These are phyloP conservation scores for Chrysanthemum seticuspe DNA, from an alignment of 129 eudicot species.

Conservation along the genomic window DNA sequence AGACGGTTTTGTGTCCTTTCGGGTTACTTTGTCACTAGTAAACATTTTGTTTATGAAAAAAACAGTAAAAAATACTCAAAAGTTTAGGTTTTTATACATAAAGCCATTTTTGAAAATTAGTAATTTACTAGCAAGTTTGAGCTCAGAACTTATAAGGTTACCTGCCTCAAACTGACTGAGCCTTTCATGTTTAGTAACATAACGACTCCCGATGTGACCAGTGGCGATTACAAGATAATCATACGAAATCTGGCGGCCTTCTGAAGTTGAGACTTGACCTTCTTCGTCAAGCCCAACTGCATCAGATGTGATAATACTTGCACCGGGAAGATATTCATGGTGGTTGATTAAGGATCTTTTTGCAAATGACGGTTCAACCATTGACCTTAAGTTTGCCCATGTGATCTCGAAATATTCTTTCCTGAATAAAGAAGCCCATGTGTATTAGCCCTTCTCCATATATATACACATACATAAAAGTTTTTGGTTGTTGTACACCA, in stretches of 20 bases:
- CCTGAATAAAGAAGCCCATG: conserved; percentile 28
- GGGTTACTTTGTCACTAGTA: no score
- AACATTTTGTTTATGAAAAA: no score
- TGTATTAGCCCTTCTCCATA: no score
- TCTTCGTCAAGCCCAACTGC: conserved; percentile 55
- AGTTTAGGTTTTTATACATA: no score
- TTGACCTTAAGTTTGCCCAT: conserved; percentile 70
- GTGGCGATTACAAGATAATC: conserved; percentile 81
- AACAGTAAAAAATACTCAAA: no score
- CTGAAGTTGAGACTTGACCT: conserved; percentile 46
- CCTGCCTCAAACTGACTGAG: conserved; percentile 60
- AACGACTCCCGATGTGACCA: conserved; percentile 42
- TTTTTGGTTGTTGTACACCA: background rate
- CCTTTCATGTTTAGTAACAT: conserved; percentile 46
- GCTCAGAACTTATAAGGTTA: conserved; percentile 22
- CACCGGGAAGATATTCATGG: conserved; percentile 60
- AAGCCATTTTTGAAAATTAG: no score
- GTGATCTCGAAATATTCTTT: conserved; percentile 70
- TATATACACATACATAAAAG: no score
- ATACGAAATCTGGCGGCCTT: conserved; percentile 48
- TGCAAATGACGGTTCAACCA: conserved; percentile 75
- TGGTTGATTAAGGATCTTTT: conserved; percentile 58
- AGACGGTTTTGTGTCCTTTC: no score
- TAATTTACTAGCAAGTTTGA: conserved; percentile 14
- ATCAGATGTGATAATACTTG: conserved; percentile 49